Evolutionary conservation across 1,284 basidiomycete species (phyloP).

Genomic region (Thelephora terrestris): DNA sequence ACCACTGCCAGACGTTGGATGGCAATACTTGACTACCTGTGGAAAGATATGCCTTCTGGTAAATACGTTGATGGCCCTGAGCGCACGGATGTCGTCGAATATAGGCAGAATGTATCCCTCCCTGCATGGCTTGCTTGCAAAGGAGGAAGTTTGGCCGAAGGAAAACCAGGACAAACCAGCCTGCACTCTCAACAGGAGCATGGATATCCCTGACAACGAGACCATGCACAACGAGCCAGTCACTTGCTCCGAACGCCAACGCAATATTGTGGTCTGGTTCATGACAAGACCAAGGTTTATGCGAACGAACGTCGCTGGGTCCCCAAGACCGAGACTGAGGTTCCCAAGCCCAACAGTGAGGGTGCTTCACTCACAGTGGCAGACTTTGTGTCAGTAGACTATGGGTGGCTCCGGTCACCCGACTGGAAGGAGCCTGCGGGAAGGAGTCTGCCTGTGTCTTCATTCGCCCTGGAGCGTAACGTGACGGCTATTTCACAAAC

Average conservation of each 20-base stretch:
- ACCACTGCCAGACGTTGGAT: conserved; percentile 23
- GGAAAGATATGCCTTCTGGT: conserved; percentile 14
- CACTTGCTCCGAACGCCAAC: too few species aligned
- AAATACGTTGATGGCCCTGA: conserved; percentile 27
- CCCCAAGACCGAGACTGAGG: conserved; percentile 5
- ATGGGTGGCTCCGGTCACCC: conserved; percentile 24
- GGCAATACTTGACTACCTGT: conserved; percentile 20
- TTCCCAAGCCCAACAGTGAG: conserved; percentile 11
- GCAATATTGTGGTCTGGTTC: conserved; percentile 9
- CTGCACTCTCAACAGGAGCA: not conserved
- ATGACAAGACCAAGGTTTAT: conserved; percentile 15
- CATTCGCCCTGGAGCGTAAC: conserved; percentile 18
- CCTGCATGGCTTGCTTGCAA: conserved; percentile 8
- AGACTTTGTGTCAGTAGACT: conserved; percentile 32
- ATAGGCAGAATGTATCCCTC: conserved; percentile 18
- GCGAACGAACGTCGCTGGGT: conserved; percentile 10
- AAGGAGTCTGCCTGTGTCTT: conserved; percentile 12
- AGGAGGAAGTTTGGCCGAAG: conserved; percentile 2
- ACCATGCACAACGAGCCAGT: too few species aligned
- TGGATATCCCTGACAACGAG: too few species aligned
- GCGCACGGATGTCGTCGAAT: conserved; percentile 19
- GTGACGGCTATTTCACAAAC: conserved; percentile 26
- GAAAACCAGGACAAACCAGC: not conserved
- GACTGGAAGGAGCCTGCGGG: too few species aligned
- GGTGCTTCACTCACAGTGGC: conserved; percentile 27